These are phyloP conservation scores for Prunus mongolica DNA, from an alignment of 306 rosid species.

Conservation along the genomic window DNA sequence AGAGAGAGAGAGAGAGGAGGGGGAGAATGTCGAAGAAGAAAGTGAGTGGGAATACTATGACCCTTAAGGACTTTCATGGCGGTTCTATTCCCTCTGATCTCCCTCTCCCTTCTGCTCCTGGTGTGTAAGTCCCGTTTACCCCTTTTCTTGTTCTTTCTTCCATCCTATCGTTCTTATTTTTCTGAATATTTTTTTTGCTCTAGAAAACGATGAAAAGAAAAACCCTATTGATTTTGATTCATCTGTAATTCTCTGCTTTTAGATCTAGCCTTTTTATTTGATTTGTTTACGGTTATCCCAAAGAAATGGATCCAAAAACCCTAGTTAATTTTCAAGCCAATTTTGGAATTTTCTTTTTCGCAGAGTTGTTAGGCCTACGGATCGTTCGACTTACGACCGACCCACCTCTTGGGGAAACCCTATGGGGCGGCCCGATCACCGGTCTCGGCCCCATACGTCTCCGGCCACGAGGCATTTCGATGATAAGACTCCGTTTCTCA, in stretches of 20 bases:
- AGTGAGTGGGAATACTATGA: slow-evolving; percentile 84
- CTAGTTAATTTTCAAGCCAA: neutral
- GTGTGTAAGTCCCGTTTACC: slow-evolving; percentile 65
- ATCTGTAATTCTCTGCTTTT: neutral
- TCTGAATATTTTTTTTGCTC: neutral
- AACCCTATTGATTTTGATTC: neutral
- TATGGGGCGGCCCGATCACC: slow-evolving; percentile 63
- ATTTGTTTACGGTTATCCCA: neutral
- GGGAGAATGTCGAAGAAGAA: slow-evolving; percentile 96
- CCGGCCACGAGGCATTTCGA: slow-evolving; percentile 77
- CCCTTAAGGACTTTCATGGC: slow-evolving; percentile 96
- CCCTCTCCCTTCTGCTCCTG: slow-evolving; percentile 97
- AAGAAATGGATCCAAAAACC: slow-evolving; percentile 23
- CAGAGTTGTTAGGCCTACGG: slow-evolving; percentile 65
- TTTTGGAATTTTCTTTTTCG: neutral
- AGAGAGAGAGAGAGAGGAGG: slow-evolving; percentile 10
- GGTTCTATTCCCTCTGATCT: slow-evolving; percentile 96
- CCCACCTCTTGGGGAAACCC: slow-evolving; percentile 68
- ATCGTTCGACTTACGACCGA: slow-evolving; percentile 74
- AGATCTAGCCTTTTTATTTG: neutral
- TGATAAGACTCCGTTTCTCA: slow-evolving; percentile 65
- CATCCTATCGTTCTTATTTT: neutral
- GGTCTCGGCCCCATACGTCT: slow-evolving; percentile 86
- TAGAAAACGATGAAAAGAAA: neutral
- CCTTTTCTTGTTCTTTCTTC: neutral